These are phyloP conservation scores for Globisporangium viniferum DNA, from an alignment of 352 stramenopile species.

Conservation along the genomic window DNA sequence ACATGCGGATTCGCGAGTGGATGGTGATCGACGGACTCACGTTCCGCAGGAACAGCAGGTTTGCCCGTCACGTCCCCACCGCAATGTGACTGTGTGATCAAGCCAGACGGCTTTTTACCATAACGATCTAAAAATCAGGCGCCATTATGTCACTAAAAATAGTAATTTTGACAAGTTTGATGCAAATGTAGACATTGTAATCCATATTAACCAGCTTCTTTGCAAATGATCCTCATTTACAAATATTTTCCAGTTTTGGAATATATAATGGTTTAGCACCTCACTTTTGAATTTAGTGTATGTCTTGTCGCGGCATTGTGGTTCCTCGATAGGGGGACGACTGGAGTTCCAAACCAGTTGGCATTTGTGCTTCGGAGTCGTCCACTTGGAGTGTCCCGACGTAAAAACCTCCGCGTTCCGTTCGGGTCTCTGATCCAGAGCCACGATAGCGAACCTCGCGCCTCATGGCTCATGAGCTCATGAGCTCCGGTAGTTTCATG, in stretches of 20 bases:
- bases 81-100: not conserved
- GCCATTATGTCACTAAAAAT: not conserved
- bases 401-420: not conserved
- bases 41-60: not conserved
- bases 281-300: not conserved
- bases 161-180: too few species aligned
- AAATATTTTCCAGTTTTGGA: too few species aligned
- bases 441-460: too few species aligned
- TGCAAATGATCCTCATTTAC: too few species aligned
- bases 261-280: too few species aligned
- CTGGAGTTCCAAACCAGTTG: not conserved
- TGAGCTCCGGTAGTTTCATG: too few species aligned
- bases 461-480: too few species aligned
- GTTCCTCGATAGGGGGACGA: not conserved
- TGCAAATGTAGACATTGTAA: too few species aligned
- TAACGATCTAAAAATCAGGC: not conserved
- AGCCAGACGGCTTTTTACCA: not conserved
- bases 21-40: not conserved
- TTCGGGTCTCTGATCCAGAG: too few species aligned
- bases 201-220: too few species aligned
- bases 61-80: not conserved
- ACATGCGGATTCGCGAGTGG: not conserved
- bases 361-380: not conserved
- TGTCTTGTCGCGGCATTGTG: not conserved
- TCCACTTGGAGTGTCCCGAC: not conserved